A percentile compares a stretch with the other conserved stretches of the same genome.
Evolutionary conservation across 2,329 filamentous ascomycete genomes (phyloP).

Genomic region (Curvularia eragrostidis): DNA sequence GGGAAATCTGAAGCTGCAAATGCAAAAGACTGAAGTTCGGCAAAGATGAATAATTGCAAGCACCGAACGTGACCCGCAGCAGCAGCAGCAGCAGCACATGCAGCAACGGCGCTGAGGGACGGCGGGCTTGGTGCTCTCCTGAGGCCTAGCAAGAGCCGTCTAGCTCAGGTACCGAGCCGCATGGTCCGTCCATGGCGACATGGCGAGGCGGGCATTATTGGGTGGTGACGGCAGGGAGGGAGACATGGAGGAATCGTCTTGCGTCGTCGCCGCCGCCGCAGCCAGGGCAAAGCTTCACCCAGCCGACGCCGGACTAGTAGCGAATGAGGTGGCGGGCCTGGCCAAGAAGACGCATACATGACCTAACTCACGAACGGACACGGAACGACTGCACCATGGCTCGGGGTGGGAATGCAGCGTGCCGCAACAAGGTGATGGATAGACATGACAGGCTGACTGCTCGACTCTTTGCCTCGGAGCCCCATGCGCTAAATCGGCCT

Average conservation of each 20-base stretch:
- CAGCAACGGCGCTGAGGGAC: slow-evolving; percentile 1
- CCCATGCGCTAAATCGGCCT: slow-evolving; percentile 24
- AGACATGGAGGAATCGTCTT: slow-evolving; percentile 31
- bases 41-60: slow-evolving; percentile 41
- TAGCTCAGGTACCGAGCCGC: slow-evolving; percentile 45
- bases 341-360: slow-evolving; percentile 30
- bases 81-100: background rate
- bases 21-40: slow-evolving; percentile 35
- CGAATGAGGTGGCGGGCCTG: slow-evolving; percentile 30
- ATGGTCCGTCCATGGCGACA: slow-evolving; percentile 38
- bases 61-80: slow-evolving; percentile 43
- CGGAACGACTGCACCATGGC: slow-evolving; percentile 31
- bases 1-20: slow-evolving; percentile 34
- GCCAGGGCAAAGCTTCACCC: slow-evolving; percentile 31
- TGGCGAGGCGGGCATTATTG: slow-evolving; percentile 44
- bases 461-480: slow-evolving; percentile 23
- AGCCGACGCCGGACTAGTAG: slow-evolving; percentile 24
- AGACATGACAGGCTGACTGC: slow-evolving; percentile 25
- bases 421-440: slow-evolving; percentile 29
- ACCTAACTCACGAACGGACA: slow-evolving; percentile 38
- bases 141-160: slow-evolving; percentile 28
- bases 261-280: slow-evolving; percentile 29
- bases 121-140: slow-evolving; percentile 18
- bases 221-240: slow-evolving; percentile 41
- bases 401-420: slow-evolving; percentile 25